A percentile compares a stretch with the other conserved stretches of the same genome.
Evolutionary conservation across 2,329 filamentous ascomycete genomes (phyloP).

Genomic region (Alternaria viburni): DNA sequence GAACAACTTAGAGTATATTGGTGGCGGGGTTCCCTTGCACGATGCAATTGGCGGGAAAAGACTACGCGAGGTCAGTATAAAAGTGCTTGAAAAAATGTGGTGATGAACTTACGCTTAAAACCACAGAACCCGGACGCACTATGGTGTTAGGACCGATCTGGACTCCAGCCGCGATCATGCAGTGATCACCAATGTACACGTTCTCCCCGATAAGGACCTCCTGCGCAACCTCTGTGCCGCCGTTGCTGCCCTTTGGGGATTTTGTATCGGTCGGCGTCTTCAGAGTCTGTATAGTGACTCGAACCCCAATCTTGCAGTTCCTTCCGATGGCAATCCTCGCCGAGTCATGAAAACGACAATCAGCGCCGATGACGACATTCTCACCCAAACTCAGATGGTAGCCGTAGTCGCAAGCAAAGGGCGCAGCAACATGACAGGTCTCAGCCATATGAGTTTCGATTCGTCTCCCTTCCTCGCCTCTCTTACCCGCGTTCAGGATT

Average conservation of each 20-base stretch:
- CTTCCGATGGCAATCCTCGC: conserved; percentile 82
- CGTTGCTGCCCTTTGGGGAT: conserved; percentile 74
- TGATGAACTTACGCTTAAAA: conserved; percentile 57
- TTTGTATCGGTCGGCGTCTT: conserved; percentile 75
- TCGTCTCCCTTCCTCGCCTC: conserved; percentile 10
- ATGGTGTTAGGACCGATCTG: conserved; percentile 61
- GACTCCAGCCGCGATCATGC: conserved; percentile 65
- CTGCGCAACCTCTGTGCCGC: conserved; percentile 73
- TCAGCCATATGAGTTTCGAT: conserved; percentile 69
- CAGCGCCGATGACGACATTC: conserved; percentile 80
- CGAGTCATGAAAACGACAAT: conserved; percentile 88
- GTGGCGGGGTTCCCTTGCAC: conserved; percentile 56
- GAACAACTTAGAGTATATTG: conserved; percentile 31
- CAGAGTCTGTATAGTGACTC: conserved; percentile 84
- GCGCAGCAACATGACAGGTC: conserved; percentile 79
- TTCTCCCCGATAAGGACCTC: conserved; percentile 78
- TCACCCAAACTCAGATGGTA: conserved; percentile 92
- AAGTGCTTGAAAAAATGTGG: too few relatives aligned
- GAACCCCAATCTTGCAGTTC: conserved; percentile 72
- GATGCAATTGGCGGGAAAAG: conserved; percentile 55
- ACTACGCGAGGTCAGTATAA: conserved; percentile 41
- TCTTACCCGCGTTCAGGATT: conserved; percentile 69
- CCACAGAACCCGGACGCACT: conserved; percentile 61
- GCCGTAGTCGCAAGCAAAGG: conserved; percentile 92
- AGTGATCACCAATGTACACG: conserved; percentile 69